These are phyloP conservation scores for Pichia sp. DNA, from an alignment of 1,139 yeast genomes.

Conservation along the genomic window DNA sequence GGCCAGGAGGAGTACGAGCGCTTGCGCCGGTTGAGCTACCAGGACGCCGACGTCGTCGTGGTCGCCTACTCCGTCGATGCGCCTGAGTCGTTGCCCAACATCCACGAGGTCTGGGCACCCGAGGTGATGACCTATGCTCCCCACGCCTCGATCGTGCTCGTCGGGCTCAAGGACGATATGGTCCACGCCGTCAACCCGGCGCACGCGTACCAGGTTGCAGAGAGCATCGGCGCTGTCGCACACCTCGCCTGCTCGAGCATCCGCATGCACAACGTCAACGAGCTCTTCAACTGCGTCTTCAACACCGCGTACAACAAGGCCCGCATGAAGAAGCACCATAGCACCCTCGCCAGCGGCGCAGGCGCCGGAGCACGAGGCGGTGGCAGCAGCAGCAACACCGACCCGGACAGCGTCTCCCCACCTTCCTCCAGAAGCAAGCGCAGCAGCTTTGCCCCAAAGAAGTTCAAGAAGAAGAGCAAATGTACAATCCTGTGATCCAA, in stretches of 20 bases:
- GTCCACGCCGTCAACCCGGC: conserved; percentile 28
- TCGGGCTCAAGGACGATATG: conserved; percentile 77
- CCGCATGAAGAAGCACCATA: conserved; percentile 8
- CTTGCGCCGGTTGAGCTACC: conserved; percentile 76
- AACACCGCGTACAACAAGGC: conserved; percentile 26
- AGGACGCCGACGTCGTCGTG: conserved; percentile 71
- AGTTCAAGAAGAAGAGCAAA: conserved; percentile 8
- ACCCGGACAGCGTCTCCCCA: not conserved
- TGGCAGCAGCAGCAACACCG: not conserved
- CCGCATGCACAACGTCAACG: conserved; percentile 57
- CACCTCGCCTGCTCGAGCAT: conserved; percentile 80
- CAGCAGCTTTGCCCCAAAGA: conserved; percentile 5
- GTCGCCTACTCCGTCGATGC: conserved; percentile 73
- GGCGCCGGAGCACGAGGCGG: not conserved
- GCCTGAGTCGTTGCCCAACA: conserved; percentile 62
- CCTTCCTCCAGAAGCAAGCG: conserved; percentile 3
- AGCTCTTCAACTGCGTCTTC: conserved; percentile 52
- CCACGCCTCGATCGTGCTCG: conserved; percentile 66
- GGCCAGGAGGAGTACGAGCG: conserved; percentile 92
- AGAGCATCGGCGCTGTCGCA: conserved; percentile 66
- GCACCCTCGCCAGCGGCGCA: not conserved
- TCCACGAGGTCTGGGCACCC: conserved; percentile 80
- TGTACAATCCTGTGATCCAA: conserved; percentile 9
- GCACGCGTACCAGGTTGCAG: conserved; percentile 44
- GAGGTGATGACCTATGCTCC: conserved; percentile 84